These are phyloP conservation scores for Penicillium oxalicum DNA, from an alignment of 2,329 filamentous ascomycete species.

Conservation along the genomic window DNA sequence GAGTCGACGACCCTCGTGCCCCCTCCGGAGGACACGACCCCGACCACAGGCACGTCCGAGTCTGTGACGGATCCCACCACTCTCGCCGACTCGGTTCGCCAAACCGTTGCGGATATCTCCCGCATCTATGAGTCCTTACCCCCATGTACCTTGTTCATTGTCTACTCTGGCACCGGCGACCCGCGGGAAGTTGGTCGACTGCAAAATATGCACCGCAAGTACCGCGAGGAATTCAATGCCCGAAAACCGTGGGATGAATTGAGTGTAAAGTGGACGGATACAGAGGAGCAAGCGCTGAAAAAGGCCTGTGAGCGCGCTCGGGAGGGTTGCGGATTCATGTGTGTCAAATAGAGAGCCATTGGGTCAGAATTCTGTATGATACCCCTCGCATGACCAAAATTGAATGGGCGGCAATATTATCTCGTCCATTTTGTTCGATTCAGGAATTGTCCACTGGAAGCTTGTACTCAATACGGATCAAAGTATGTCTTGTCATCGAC, in stretches of 20 bases:
- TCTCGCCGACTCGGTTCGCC: constrained; percentile 44
- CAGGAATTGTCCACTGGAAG: too few species aligned
- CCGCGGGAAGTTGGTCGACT: constrained; percentile 52
- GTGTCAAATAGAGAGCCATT: constrained; percentile 44
- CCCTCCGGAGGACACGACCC: constrained; percentile 22
- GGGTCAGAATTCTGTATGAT: too few species aligned
- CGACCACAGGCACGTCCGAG: constrained; percentile 8
- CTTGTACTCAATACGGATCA: too few species aligned
- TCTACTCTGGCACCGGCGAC: constrained; percentile 61
- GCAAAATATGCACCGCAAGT: constrained; percentile 51
- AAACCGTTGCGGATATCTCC: constrained; percentile 48
- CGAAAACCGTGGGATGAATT: constrained; percentile 59
- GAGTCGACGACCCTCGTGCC: constrained; percentile 28
- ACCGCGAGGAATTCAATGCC: constrained; percentile 52
- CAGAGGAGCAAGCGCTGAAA: constrained; percentile 55
- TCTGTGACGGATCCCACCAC: constrained; percentile 11
- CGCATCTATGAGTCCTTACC: constrained; percentile 53
- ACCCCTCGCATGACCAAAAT: background rate
- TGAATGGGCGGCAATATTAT: too few species aligned
- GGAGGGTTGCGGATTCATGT: constrained; percentile 54
- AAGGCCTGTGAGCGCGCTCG: constrained; percentile 52
- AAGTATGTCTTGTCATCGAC: too few species aligned
- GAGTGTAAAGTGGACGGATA: constrained; percentile 59
- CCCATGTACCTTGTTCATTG: constrained; percentile 54
- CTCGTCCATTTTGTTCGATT: too few species aligned